Base-by-base conservation (phyloP, 1,284 basidiomycete species). In the Grifola frondosa region DNA sequence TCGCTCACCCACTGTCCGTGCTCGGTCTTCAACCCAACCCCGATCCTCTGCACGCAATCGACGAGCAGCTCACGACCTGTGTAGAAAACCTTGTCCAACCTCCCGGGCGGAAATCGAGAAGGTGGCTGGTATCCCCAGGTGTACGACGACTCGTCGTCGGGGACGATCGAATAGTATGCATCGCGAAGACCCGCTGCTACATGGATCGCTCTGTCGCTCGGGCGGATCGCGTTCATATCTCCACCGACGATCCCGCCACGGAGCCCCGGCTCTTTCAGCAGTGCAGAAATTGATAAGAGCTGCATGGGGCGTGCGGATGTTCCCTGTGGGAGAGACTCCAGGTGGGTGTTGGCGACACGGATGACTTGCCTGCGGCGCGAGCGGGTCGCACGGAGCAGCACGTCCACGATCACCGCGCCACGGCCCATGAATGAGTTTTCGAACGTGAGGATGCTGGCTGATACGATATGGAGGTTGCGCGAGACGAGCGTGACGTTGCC, bases 121-220 rank as follows among this genome's bases (percentile, higher is more conserved):
- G 51, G 48, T 2, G 74, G 67, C 57, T 85, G 84, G 49, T 75
- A 75, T 5, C 84, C 85, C 85, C 84, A 88, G 0, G 84, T 88
- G 45, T 67, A 34, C 5, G 38, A 29, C 10, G 51, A 66, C 6
- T 74, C 75, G 0, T 66, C 61, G 20, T 68, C 63, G 25, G 51
- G 46, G 5, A 61, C 62, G 3, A 54, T 61, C n/a, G n/a, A n/a
- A n/a, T n/a, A n/a, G 46, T 65, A 84, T 30, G 80, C 78, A 53
- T 88, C 84, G 37, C 43, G 39, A 54, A 88, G 56, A 25, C 76
- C 76, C 0, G 73, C 64, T 5, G 68, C 60, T 26, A 55, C 61
- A 12, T 73, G 68, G 23, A 78, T 61, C 19, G 43, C 49, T 33
- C 49, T 49, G 44, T 86, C 84, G 13, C 62, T 59, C 1, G 64